Percentiles rank a stretch among this genome's conserved stretches.
Conservation (phyloP, 306 rosid species). For the Crataegus laevigata region DNA sequence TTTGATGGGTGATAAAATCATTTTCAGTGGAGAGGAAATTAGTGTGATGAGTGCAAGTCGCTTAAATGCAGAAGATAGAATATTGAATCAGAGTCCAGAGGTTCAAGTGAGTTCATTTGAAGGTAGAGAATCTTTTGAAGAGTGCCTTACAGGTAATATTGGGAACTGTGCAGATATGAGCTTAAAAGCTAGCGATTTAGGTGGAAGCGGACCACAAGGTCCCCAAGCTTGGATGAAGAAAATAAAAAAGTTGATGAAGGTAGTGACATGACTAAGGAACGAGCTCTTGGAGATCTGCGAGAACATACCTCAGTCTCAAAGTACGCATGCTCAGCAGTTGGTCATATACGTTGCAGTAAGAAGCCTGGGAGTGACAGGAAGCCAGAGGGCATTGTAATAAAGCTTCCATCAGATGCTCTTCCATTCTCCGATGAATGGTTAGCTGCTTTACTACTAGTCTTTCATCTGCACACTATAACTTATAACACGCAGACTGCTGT, state of each 20-base stretch:
- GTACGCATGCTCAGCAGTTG: background rate
- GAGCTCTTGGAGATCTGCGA: background rate
- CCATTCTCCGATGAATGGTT: conserved; percentile 96
- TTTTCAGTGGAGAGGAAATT: background rate
- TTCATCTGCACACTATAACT: background rate
- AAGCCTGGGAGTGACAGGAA: conserved; percentile 26
- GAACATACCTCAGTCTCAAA: background rate
- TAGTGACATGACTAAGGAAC: background rate
- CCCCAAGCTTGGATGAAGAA: background rate
- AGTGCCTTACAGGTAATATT: too few relatives aligned
- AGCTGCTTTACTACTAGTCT: conserved; percentile 37
- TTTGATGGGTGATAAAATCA: background rate
- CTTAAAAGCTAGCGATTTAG: background rate
- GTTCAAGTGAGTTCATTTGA: too few relatives aligned
- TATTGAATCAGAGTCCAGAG: too few relatives aligned
- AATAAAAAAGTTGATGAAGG: background rate
- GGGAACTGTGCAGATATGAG: background rate
- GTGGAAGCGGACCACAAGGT: background rate
- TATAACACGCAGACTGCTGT: background rate
- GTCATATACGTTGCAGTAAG: conserved; percentile 49
- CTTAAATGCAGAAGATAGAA: too few relatives aligned
- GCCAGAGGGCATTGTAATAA: conserved; percentile 34
- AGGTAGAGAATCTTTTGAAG: too few relatives aligned
- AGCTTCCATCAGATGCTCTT: conserved; percentile 50
- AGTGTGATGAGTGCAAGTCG: too few relatives aligned